Evolutionary conservation across 331 rosid genomes (phyloP), one percentile per base, ranked within the genome.

Genomic region (Acacia pycnantha): DNA sequence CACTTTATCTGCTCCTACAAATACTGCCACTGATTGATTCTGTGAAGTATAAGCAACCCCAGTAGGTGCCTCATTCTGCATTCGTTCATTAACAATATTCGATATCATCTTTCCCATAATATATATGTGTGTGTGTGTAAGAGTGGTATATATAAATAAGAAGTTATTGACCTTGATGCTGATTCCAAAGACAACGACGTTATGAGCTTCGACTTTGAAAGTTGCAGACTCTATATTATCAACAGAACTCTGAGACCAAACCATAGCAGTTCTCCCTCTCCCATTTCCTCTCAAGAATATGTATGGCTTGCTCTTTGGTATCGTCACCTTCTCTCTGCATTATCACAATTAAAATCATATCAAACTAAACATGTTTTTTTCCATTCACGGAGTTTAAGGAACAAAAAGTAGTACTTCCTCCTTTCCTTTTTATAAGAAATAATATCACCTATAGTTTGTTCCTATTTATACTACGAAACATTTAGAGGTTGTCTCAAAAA

Each of bases 21-120:
- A 89, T 71, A 90, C 93, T 19, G 98, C 99, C 84, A 94, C 97
- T 0, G 97, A 93, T 84, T 96, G 98, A 51, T 96, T 96, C 78
- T 96, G 98, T 0, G 99, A 96, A 16, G 99, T 94, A 79, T 94
- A 92, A 0, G 99, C 97, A 41, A 90, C 73, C 22, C 97, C 99
- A 1, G 97, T 96, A 0, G 99, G 97, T 72, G 99, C 99, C 31
- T 96, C 99, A 79, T 96, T 94, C 99, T 94, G 89, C 79, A 62
- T 21, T 22, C 62, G 22, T 56, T 56, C 64, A 22, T 19, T 53
- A 53, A 53, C 21, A 53, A 53, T 19, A 53, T 19, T 53, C 59
- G 6, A 19, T 50, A 50, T 50, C 56, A 50, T 50, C 56, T 16
- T 13, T 50, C 56, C 18, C 56, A 50, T 3, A 15, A 15, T 0